Percentiles rank a stretch among this genome's conserved stretches.
phyloP scores from a whole-genome alignment of 441 rosid species.

The Lepidium campestre region DNA sequence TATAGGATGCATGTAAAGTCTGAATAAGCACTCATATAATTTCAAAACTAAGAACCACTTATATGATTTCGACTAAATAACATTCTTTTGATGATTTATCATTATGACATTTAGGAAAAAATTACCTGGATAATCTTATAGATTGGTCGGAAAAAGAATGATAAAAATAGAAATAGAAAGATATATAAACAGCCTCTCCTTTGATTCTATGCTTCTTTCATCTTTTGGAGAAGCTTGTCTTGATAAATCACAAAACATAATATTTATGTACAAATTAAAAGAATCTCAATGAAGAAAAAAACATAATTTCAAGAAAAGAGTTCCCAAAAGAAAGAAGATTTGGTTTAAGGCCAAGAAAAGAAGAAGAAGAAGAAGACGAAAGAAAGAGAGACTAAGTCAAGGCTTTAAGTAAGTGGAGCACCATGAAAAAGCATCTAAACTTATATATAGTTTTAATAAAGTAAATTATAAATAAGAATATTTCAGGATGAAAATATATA shows the following conservation, averaged over 20 bases:
- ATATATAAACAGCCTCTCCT: constrained; percentile 14
- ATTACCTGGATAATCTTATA: constrained; percentile 16
- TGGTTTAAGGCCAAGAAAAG: not conserved
- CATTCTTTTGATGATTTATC: not conserved
- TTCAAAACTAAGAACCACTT: too few relatives aligned
- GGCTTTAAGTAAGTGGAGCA: constrained; percentile 24
- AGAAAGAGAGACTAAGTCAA: constrained; percentile 16
- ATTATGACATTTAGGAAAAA: not conserved
- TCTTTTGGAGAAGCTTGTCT: constrained; percentile 17
- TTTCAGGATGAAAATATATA: constrained; percentile 12
- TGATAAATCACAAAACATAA: constrained; percentile 13
- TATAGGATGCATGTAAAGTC: too few relatives aligned
- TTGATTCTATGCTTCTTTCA: constrained; percentile 20
- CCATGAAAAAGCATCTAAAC: constrained; percentile 27
- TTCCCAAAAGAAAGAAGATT: constrained; percentile 2
- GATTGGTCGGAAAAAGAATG: not conserved
- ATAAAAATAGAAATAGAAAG: not conserved
- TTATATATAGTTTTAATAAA: not conserved
- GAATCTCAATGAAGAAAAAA: not conserved
- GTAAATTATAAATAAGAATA: not conserved
- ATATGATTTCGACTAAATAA: too few relatives aligned
- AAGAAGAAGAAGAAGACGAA: constrained; percentile 2
- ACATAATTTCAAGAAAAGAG: constrained; percentile 14
- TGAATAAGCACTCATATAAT: too few relatives aligned
- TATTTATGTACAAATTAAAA: not conserved